Conservation (phyloP, 371 early-diverging fungal genomes). For the Mucor circinelloides region DNA sequence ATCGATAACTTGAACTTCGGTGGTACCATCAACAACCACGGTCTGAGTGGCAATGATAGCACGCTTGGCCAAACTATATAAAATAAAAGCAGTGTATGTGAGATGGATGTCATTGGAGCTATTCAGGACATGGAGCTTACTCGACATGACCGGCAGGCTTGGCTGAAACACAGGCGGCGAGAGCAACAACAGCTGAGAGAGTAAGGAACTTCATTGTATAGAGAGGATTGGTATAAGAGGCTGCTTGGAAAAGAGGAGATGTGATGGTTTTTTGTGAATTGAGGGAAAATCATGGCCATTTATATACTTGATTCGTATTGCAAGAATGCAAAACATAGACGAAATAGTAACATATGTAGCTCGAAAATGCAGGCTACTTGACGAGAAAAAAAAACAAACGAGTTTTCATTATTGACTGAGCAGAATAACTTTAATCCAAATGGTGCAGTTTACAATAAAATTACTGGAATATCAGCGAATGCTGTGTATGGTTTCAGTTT, state of each 20-base stretch:
- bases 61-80: conserved; percentile 9
- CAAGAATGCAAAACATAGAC: not conserved
- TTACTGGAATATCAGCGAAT: no score
- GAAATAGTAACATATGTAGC: not conserved
- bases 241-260: no score
- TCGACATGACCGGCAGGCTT: conserved; percentile 13
- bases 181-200: conserved; percentile 8
- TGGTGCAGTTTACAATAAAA: not conserved
- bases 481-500: no score
- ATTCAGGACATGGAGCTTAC: not conserved
- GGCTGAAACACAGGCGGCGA: conserved; percentile 9
- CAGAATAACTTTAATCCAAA: not conserved
- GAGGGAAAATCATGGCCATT: not conserved
- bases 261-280: not conserved
- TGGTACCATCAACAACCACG: not conserved
- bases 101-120: not conserved
- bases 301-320: not conserved
- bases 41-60: conserved; percentile 7
- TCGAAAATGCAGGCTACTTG: not conserved
- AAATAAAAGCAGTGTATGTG: not conserved
- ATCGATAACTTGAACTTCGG: conserved; percentile 7
- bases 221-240: no score
- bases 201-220: conserved; percentile 16
- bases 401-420: not conserved
- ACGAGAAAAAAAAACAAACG: not conserved